Percentiles rank a stretch among this genome's conserved stretches.
phyloP scores from a whole-genome alignment of 352 stramenopile genomes.

The Globisporangium polare region DNA sequence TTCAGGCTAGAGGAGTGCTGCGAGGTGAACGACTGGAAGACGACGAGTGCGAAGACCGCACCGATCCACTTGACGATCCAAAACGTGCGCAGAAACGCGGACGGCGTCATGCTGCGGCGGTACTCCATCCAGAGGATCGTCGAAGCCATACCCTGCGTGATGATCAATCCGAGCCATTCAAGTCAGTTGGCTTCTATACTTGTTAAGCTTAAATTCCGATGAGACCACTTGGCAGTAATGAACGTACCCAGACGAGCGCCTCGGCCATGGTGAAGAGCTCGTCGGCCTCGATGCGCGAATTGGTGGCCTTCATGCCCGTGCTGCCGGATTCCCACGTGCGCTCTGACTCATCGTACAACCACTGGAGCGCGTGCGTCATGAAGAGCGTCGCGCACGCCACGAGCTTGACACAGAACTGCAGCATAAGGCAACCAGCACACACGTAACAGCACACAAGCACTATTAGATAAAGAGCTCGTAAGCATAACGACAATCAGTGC shows the following conservation, averaged over 20 bases:
- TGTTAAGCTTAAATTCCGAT: too few species aligned
- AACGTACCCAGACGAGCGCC: constrained; percentile 52
- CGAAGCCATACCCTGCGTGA: constrained; percentile 32
- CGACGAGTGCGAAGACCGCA: constrained; percentile 39
- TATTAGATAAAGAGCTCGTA: neutral
- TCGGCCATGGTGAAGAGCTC: constrained; percentile 51
- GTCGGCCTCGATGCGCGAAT: constrained; percentile 23
- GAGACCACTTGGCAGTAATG: neutral
- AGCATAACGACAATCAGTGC: neutral
- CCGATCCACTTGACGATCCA: constrained; percentile 61
- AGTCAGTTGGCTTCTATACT: neutral
- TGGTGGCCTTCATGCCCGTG: constrained; percentile 20
- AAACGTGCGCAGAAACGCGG: constrained; percentile 47
- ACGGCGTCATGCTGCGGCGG: constrained; percentile 53
- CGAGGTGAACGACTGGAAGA: constrained; percentile 22
- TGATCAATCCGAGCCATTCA: neutral
- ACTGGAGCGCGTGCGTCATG: constrained; percentile 40
- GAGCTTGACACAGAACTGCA: constrained; percentile 62
- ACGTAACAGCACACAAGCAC: neutral
- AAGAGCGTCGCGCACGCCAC: constrained; percentile 43
- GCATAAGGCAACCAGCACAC: neutral
- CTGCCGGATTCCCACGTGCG: constrained; percentile 16
- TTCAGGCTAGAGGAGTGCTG: constrained; percentile 2
- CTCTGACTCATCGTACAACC: constrained; percentile 38
- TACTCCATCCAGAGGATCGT: constrained; percentile 78